Evolutionary conservation across 805 yeast species (phyloP), one percentile per base, ranked within the genome.

Genomic region (Yarrowia deformans): DNA sequence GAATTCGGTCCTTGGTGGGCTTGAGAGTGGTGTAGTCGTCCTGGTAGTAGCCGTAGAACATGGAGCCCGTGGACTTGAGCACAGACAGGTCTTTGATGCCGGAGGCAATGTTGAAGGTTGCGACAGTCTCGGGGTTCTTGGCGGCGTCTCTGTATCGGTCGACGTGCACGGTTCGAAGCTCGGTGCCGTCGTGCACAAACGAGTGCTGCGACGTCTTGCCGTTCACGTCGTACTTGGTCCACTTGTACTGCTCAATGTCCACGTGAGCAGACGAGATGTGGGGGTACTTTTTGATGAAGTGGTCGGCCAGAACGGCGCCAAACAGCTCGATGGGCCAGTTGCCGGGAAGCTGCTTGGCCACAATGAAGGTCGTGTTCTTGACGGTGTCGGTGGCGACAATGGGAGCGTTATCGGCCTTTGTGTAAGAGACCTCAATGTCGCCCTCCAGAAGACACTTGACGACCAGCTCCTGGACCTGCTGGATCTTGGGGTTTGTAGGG

Each of bases 301-400:
- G 97, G 75, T 87, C 81, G 55, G 91, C 96, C 72, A 93, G 81
- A 72, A 87, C 91, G 43, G 93, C 92, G 40, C 95, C 97, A 79
- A 91, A 93, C 69, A 89, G 84, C 83, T 93, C 98, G 72, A 90
- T 88, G 70, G 97, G 97, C 90, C 93, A 90, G 63, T 90, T 94
- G 43, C 73, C 72, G 72, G 92, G 91, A 63, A 86, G 84, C 76
- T 85, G 88, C 80, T 90, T 90, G 72, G 97, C 97, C 73, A 90
- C 88, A 42, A 93, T 84, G 77, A 90, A 83, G 72, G 91, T 87
- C 66, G 97, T 93, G 83, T 93, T 93, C 80, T 93, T 93, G 69
- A 92, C 93, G 0, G 97, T 91, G 79, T 93, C 97, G 9, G 98
- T 93, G 70, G 98, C 97, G 63, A 93, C 96, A 75, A 93, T 88